Conservation (phyloP, 176 grass and related monocot genomes). For the Thinopyrum elongatum region DNA sequence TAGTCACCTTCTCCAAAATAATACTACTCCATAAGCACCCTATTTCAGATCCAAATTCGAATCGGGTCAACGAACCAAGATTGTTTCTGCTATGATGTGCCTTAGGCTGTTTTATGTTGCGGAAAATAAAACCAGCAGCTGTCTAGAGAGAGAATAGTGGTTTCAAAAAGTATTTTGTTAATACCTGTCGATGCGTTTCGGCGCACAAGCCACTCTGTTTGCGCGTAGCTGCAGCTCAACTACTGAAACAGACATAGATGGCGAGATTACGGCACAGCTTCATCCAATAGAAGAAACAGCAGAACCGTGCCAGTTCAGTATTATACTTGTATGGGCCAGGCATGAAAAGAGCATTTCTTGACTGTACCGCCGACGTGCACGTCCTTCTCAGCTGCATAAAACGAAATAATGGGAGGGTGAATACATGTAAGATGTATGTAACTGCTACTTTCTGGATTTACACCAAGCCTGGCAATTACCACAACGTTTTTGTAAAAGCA, state of each 20-base stretch:
- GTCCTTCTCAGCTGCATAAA: not conserved
- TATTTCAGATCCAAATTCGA: not conserved
- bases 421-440: not conserved
- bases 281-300: constrained; percentile 2
- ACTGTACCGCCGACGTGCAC: not conserved
- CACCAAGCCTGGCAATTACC: no score
- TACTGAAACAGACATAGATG: constrained; percentile 13
- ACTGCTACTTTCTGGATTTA: not conserved
- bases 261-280: constrained; percentile 2
- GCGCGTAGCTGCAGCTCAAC: constrained; percentile 4
- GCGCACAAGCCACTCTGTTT: constrained; percentile 7
- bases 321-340: constrained; percentile 16
- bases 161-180: not conserved
- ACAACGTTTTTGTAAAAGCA: not conserved
- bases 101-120: not conserved
- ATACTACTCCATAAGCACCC: not conserved
- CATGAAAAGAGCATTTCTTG: not conserved
- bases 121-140: not conserved
- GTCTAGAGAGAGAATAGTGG: not conserved
- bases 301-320: not conserved
- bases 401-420: not conserved
- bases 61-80: not conserved
- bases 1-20: not conserved
- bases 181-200: constrained; percentile 8
- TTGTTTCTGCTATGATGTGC: not conserved